Percentiles rank a stretch among this genome's conserved stretches.
These are phyloP conservation scores for Baorangia bicolor DNA, from an alignment of 768 basidiomycete species.

Conservation along the genomic window DNA sequence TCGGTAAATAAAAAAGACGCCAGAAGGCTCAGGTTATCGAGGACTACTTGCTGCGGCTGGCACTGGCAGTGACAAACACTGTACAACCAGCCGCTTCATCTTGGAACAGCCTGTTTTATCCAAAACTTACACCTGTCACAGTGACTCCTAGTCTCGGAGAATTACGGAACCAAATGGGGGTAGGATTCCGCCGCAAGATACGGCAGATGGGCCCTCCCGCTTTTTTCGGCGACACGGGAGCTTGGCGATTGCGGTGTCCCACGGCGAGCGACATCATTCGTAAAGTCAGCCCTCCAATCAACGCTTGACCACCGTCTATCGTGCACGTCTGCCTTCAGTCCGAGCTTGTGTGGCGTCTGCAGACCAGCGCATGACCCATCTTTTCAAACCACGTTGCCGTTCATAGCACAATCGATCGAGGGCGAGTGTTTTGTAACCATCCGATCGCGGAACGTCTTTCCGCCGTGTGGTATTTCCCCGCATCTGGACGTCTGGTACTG, in stretches of 20 bases:
- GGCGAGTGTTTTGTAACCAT: neutral
- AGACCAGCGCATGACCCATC: neutral
- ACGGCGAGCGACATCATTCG: too few species aligned
- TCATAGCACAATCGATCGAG: neutral
- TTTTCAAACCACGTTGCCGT: neutral
- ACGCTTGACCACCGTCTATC: too few species aligned
- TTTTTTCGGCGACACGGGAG: too few species aligned
- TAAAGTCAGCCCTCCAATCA: too few species aligned
- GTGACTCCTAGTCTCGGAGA: neutral
- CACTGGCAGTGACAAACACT: conserved; percentile 16
- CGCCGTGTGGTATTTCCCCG: neutral
- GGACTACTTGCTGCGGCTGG: conserved; percentile 6
- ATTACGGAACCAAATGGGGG: neutral
- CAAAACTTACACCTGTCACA: neutral
- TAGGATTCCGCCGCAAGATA: conserved; percentile 1
- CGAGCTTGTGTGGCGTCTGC: neutral
- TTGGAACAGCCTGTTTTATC: neutral
- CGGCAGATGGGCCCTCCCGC: too few species aligned
- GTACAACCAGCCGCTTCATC: neutral
- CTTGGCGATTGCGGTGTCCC: too few species aligned
- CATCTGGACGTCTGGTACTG: neutral
- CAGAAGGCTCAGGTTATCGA: too few species aligned
- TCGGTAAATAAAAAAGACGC: neutral
- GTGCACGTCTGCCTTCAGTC: neutral
- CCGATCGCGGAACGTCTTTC: conserved; percentile 2